These are phyloP conservation scores for Populus euphratica DNA, from an alignment of 345 rosid species.

Conservation along the genomic window DNA sequence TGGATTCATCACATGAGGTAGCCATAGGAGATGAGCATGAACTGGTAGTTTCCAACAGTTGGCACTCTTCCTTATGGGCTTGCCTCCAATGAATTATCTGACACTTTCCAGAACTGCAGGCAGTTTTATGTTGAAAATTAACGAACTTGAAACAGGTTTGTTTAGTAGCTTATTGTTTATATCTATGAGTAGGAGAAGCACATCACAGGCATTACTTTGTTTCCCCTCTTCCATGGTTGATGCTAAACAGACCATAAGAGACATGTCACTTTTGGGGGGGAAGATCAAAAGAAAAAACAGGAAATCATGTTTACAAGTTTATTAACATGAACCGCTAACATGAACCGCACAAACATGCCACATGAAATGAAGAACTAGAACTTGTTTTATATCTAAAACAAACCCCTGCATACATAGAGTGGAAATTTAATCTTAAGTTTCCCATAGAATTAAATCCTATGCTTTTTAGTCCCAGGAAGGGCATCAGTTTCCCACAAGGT, in stretches of 20 bases:
- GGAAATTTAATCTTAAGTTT: not conserved
- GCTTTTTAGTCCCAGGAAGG: not conserved
- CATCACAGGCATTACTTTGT: not conserved
- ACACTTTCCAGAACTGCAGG: conserved; percentile 83
- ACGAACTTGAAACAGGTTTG: not conserved
- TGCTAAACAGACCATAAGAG: too few species aligned
- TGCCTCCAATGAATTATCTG: conserved; percentile 94
- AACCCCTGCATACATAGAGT: not conserved
- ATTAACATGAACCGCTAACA: not conserved
- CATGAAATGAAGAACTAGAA: not conserved
- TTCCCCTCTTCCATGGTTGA: not conserved
- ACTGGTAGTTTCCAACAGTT: conserved; percentile 33
- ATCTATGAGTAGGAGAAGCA: not conserved
- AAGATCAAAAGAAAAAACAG: not conserved
- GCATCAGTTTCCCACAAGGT: not conserved
- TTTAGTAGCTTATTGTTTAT: not conserved
- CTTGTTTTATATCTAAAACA: not conserved
- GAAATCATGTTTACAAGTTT: not conserved
- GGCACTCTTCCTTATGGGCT: conserved; percentile 72
- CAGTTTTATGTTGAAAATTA: conserved; percentile 5
- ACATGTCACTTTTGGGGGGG: not conserved
- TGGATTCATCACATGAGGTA: conserved; percentile 39
- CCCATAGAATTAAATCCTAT: not conserved
- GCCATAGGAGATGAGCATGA: conserved; percentile 41
- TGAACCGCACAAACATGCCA: not conserved